Conservation (phyloP, 2,329 filamentous ascomycete genomes). For the Alternaria longipes region DNA sequence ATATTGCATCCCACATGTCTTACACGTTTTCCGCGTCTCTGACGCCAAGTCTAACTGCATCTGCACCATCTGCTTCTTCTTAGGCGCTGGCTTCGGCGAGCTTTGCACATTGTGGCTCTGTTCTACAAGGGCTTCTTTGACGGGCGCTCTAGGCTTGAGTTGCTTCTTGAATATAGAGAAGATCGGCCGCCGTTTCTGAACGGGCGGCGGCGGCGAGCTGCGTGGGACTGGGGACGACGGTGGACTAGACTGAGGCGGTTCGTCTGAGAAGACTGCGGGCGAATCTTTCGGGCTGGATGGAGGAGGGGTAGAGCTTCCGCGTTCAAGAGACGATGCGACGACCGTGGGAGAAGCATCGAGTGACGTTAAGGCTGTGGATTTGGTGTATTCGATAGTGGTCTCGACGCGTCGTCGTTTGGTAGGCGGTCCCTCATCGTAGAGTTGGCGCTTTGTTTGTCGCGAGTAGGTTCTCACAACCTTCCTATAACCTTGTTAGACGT, state of each 20-base stretch:
- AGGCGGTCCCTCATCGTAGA: slow-evolving; percentile 44
- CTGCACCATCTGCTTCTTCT: slow-evolving; percentile 60
- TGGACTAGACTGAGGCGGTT: slow-evolving; percentile 40
- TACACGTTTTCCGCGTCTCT: slow-evolving; percentile 65
- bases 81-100: slow-evolving; percentile 37
- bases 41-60: slow-evolving; percentile 69
- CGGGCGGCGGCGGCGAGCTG: slow-evolving; percentile 38
- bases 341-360: neutral
- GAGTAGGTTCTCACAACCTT: slow-evolving; percentile 49
- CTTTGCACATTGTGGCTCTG: slow-evolving; percentile 47
- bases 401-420: slow-evolving; percentile 51
- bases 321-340: slow-evolving; percentile 13
- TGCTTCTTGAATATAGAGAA: slow-evolving; percentile 58
- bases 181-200: slow-evolving; percentile 55
- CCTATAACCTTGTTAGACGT: slow-evolving; percentile 32
- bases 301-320: slow-evolving; percentile 24
- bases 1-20: slow-evolving; percentile 72
- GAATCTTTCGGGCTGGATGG: slow-evolving; percentile 46
- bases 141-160: slow-evolving; percentile 18
- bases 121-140: slow-evolving; percentile 36
- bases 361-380: slow-evolving; percentile 17
- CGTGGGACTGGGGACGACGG: slow-evolving; percentile 42
- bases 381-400: slow-evolving; percentile 13
- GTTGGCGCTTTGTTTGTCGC: slow-evolving; percentile 42
- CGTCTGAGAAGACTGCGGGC: slow-evolving; percentile 54